A percentile compares a stretch with the other conserved stretches of the same genome.
phyloP scores from a whole-genome alignment of 192 early-diverging fungal species.

The Allomyces javanicus region DNA sequence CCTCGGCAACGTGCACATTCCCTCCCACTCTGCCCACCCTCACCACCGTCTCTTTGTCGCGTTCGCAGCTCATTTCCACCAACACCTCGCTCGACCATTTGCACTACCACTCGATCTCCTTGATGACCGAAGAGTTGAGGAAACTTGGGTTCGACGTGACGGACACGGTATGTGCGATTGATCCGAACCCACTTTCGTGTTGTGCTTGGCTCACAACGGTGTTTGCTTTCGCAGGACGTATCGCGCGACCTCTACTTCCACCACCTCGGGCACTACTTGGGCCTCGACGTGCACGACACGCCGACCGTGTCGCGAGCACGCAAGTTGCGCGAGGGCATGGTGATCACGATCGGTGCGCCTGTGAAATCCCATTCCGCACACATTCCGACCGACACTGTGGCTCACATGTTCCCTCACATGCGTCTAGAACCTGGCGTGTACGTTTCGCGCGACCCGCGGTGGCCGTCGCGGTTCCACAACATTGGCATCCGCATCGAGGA shows the following conservation, averaged over 20 bases:
- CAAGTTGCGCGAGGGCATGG: constrained; percentile 57
- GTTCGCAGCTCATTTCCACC: not conserved
- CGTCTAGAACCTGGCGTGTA: constrained; percentile 71
- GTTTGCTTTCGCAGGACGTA: constrained; percentile 36
- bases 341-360: constrained; percentile 60
- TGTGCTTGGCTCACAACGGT: too few relatives aligned
- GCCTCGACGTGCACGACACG: constrained; percentile 88
- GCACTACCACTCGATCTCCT: constrained; percentile 48
- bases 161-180: constrained; percentile 26
- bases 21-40: too few relatives aligned
- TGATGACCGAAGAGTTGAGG: constrained; percentile 48
- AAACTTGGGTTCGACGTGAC: constrained; percentile 44
- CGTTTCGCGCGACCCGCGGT: constrained; percentile 51
- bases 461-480: constrained; percentile 60
- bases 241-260: constrained; percentile 71
- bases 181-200: too few relatives aligned
- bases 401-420: not conserved
- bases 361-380: not conserved
- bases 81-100: constrained; percentile 57
- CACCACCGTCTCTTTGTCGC: too few relatives aligned
- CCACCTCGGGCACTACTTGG: constrained; percentile 85
- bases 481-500: constrained; percentile 94
- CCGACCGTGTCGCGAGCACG: constrained; percentile 48
- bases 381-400: not conserved
- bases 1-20: too few relatives aligned